These are phyloP conservation scores for Marchantia paleacea DNA, from an alignment of 225 moss, liverwort and hornwort species.

Conservation along the genomic window DNA sequence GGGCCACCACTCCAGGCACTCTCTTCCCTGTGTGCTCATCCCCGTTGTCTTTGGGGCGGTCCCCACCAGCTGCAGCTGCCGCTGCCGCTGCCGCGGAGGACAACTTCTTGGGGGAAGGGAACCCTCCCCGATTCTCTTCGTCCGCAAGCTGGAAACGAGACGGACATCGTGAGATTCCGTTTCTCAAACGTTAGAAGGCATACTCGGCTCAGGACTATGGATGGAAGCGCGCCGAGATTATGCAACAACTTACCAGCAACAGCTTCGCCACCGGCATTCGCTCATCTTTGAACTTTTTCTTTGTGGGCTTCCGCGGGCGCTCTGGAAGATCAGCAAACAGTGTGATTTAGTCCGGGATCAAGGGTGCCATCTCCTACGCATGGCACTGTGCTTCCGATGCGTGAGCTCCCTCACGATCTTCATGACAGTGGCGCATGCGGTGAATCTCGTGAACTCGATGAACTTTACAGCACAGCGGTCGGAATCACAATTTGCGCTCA, in stretches of 20 bases:
- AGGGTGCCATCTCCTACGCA: background rate
- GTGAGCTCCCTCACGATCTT: background rate
- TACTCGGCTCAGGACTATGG: background rate
- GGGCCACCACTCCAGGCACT: constrained; percentile 74
- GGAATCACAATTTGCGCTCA: background rate
- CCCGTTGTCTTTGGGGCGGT: constrained; percentile 41
- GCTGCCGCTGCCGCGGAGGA: constrained; percentile 19
- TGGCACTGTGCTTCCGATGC: background rate
- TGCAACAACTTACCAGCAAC: constrained; percentile 38
- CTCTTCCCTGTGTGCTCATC: constrained; percentile 46
- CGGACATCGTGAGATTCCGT: background rate
- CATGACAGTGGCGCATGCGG: background rate
- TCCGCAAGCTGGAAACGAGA: constrained; percentile 41
- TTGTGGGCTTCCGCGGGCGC: constrained; percentile 34
- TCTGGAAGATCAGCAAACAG: constrained; percentile 29
- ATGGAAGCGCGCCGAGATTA: background rate
- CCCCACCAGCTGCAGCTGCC: constrained; percentile 30
- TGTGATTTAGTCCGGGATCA: background rate
- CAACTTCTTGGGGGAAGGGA: constrained; percentile 33
- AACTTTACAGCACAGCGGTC: background rate
- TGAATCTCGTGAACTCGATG: background rate
- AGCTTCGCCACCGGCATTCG: constrained; percentile 54
- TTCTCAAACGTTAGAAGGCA: background rate
- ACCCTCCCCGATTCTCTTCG: constrained; percentile 49
- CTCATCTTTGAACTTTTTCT: constrained; percentile 53